Evolutionary conservation across 345 rosid species (phyloP), one percentile per base, ranked within the genome.

Genomic region (Litchi chinensis): DNA sequence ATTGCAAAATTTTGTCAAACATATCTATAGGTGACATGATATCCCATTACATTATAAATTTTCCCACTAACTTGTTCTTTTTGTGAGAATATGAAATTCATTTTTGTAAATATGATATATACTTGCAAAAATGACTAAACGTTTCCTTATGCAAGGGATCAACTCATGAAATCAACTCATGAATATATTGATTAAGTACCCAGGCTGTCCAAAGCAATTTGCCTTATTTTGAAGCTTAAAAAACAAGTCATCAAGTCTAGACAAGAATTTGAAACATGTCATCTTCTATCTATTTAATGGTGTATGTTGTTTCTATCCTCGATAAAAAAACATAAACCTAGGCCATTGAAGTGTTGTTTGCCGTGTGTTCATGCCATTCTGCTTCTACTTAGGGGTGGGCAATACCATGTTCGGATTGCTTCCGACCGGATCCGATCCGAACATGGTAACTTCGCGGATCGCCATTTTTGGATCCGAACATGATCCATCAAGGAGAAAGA

Each of bases 151-250:
- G 21, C 8, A 59, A 59, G 21, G 18, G 12, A n/a, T n/a, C n/a
- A n/a, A n/a, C n/a, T n/a, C n/a, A n/a, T n/a, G n/a, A n/a, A n/a
- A 10, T 32, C 10, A 72, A 40, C 54, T 19, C 28, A 26, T 26
- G 32, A 22, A 39, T 10, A 21, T 73, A 4, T 19, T n/a, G 37
- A 26, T 11, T 72, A 37, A 0, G 21, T 72, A 21, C 28, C 2
- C 37, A 62, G 41, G 56, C 77, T 28, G 22, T 60, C 76, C 76
- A 41, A 41, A 41, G 76, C 19, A 21, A 12, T 41, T 74, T 60
- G 40, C 28, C 52, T 56, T 40, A 5, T 59, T 39, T 39, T 11
- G 59, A 54, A 16, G 59, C 5, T 8, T 0, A n/a, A n/a, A 59
- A 59, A 59, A 8, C 0, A 7, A 7, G 24, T 59, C 11, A 8